Evolutionary conservation across 2,329 filamentous ascomycete genomes (phyloP), one percentile per base, ranked within the genome.

Genomic region (Exophiala oligosperma): DNA sequence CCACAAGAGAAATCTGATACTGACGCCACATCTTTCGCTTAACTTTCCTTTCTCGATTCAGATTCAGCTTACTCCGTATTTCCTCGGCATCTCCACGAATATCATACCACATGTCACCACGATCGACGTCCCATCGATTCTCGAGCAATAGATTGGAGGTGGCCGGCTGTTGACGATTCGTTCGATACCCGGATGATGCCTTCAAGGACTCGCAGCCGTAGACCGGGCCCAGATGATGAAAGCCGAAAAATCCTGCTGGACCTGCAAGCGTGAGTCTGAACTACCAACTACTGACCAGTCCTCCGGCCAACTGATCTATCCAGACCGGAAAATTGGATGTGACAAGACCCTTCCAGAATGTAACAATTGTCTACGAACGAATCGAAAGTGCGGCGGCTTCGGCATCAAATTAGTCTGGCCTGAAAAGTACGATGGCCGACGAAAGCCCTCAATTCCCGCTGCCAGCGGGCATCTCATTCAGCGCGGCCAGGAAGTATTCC

Each of bases 201-300:
- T 17, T 17, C n/a, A 40, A 4, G n/a, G 4, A 40, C 17, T 28
- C 44, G 17, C 86, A 2, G 80, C 77, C 56, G 86, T 85, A 11
- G 87, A 71, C 51, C 84, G 80, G 0, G 73, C 73, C 12, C 80
- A 81, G 1, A 79, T 78, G 17, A 28, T 40, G 35, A 52, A 38
- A 12, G 23, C 49, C 11, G 2, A 28, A n/a, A 40, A 40, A 14
- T 52, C 49, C 11, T 52, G 49, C 49, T 52, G 49, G 49, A 52
- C 49, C 49, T 52, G 49, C 49, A 52, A 52, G 35, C 21, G 49
- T 52, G 26, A 40, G 49, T 37, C 11, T 14, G 35, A 43, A 14
- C 7, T 4, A 28, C 14, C 49, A 8, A 12, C 26, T 52, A 5
- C 32, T 38, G n/a, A 40, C 29, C 21, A 11, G 12, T 4, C 26